Evolutionary conservation across 2,329 filamentous ascomycete species (phyloP), one percentile per base, ranked within the genome.

Genomic region (Colletotrichum destructivum): DNA sequence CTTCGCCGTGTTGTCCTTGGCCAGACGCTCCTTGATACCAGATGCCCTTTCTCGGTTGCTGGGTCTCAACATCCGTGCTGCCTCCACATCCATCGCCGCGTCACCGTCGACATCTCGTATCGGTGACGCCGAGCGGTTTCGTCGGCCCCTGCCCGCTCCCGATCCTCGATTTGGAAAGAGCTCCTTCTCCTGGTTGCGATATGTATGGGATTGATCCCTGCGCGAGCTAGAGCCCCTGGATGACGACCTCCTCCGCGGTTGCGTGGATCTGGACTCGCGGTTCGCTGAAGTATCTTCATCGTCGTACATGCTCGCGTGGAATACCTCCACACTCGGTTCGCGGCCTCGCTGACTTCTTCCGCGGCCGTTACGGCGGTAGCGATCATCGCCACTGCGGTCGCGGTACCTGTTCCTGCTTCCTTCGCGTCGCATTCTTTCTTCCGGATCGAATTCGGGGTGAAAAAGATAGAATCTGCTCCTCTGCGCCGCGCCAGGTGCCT

Each of bases 391-490:
- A 46, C 86, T 89, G 31, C 90, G 86, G 35, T 91, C 90, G 74
- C 91, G 89, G 78, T 92, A 94, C 78, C 86, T 88, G 69, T 90
- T 91, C 75, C 86, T 88, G 69, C 84, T 81, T 51, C 89, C 86
- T 62, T 88, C 86, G 70, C 85, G 86, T 71, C 91, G 88, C 73
- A 91, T 85, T 63, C 90, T 89, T 82, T 94, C 94, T 75, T 92
- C 91, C 2, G 93, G 94, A 77, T 98, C 95, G 79, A 95, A 91
- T 76, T 98, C 94, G 1, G 96, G 96, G 76, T 98, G 94, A 77
- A 96, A 88, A 46, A 98, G 90, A 80, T 99, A 99, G 84, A 97
- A 98, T 15, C 94, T 89, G 82, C 96, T 98, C 73, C 93, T 89
- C 62, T 92, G 88, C 13, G 94, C 90, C 1, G 96, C 96, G 51